These are phyloP conservation scores for Fusarium protoensiforme DNA, from an alignment of 2,329 filamentous ascomycete species.

Conservation along the genomic window DNA sequence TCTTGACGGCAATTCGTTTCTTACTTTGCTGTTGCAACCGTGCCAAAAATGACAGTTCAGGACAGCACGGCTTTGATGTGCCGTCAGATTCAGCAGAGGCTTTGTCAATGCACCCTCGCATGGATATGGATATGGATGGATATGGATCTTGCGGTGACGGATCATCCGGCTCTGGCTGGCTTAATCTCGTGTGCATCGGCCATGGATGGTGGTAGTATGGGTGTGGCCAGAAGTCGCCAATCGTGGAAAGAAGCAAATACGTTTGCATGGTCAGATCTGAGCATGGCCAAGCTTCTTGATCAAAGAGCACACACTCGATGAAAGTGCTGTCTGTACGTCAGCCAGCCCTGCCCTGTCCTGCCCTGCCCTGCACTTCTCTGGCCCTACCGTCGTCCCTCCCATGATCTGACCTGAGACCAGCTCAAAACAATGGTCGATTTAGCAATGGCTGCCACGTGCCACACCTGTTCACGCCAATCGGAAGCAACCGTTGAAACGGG, in stretches of 20 bases:
- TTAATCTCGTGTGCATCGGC: conserved; percentile 3
- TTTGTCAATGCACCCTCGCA: conserved; percentile 6
- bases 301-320: not conserved
- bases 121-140: not conserved
- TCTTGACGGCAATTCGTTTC: conserved; percentile 13
- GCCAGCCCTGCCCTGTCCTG: not conserved
- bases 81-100: conserved; percentile 5
- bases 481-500: conserved; percentile 12
- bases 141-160: conserved; percentile 19
- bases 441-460: conserved; percentile 41
- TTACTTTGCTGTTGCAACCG: not conserved
- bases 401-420: conserved; percentile 42
- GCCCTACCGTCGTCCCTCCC: conserved; percentile 1
- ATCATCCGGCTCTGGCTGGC: conserved; percentile 3
- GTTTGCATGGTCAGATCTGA: conserved; percentile 11
- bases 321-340: conserved; percentile 15
- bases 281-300: not conserved
- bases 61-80: conserved; percentile 4
- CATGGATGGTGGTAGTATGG: not conserved
- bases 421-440: conserved; percentile 38
- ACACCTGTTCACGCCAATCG: conserved; percentile 36
- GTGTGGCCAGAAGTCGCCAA: conserved; percentile 4
- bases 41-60: conserved; percentile 9
- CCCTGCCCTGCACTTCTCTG: conserved; percentile 10
- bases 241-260: conserved; percentile 13